Evolutionary conservation across 2,329 filamentous ascomycete species (phyloP).

Genomic region (Verticillium dahliae): DNA sequence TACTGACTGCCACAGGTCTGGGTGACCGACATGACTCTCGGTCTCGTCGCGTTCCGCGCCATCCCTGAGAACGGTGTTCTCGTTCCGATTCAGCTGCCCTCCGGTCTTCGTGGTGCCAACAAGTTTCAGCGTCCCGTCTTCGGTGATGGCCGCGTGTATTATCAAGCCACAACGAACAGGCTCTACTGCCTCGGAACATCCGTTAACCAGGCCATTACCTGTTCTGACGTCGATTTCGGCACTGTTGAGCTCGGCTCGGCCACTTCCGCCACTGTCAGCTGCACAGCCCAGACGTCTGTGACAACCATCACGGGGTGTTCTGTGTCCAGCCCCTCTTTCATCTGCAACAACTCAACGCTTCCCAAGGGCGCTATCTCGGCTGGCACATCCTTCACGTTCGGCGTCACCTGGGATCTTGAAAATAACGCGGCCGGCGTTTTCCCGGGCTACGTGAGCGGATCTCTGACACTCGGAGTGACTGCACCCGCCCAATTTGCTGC

Average conservation of each 20-base stretch:
- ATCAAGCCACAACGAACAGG: slow-evolving; percentile 22
- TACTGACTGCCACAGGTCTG: slow-evolving; percentile 18
- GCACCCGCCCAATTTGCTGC: slow-evolving; percentile 26
- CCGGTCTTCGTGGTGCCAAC: slow-evolving; percentile 27
- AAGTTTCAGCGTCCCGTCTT: slow-evolving; percentile 32
- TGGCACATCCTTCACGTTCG: slow-evolving; percentile 30
- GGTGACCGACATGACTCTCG: slow-evolving; percentile 29
- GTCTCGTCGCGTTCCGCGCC: slow-evolving; percentile 29
- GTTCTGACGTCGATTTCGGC: slow-evolving; percentile 32
- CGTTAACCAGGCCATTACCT: slow-evolving; percentile 32
- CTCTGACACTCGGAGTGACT: slow-evolving; percentile 29
- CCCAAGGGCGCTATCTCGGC: slow-evolving; percentile 25
- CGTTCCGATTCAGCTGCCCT: slow-evolving; percentile 25
- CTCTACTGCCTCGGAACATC: slow-evolving; percentile 29
- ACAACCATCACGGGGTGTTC: slow-evolving; percentile 27
- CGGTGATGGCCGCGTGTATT: slow-evolving; percentile 32
- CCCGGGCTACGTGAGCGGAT: slow-evolving; percentile 27
- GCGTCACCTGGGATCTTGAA: slow-evolving; percentile 29
- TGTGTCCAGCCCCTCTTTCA: slow-evolving; percentile 26
- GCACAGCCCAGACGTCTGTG: slow-evolving; percentile 28
- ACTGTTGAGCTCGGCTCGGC: slow-evolving; percentile 24
- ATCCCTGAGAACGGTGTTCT: slow-evolving; percentile 25
- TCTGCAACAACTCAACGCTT: slow-evolving; percentile 27
- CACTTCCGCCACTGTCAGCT: slow-evolving; percentile 22
- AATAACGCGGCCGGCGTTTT: slow-evolving; percentile 17